Evolutionary conservation across 139 green algal genomes (phyloP), one percentile per base, ranked within the genome.

Genomic region (Chlorella sorokiniana): DNA sequence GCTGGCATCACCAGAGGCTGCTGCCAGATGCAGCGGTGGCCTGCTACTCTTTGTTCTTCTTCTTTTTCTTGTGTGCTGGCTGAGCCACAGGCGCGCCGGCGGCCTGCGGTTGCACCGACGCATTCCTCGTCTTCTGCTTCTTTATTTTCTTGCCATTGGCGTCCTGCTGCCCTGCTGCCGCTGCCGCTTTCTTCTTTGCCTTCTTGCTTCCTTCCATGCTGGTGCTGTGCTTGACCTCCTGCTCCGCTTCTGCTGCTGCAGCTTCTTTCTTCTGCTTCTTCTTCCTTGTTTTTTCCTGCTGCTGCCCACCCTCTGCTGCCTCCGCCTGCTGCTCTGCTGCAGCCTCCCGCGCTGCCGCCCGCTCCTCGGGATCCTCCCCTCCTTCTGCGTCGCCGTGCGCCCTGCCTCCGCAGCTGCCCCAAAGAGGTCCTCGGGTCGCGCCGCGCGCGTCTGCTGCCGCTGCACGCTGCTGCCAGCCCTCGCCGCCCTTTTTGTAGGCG

Each of bases 361-460:
- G 6, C 40, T 7, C 40, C 7, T 45, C 54, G 0, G 35, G 42
- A 33, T 22, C 37, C 18, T 74, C 56, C 41, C 42, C 41, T 29
- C 42, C 69, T 62, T 7, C 6, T n/a, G 48, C 42, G n/a, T 33
- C 10, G 31, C 71, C 44, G n/a, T 16, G 11, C 29, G 29, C 4
- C 23, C 41, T 20, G 68, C 68, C 38, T 35, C 41, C 18, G 44
- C 45, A 1, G n/a, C 54, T 51, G 29, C 61, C 1, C 37, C 74
- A 63, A 88, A 85, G 6, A 89, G 35, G n/a, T 88, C 77, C 9
- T 86, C 85, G 86, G 86, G 51, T 84, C 86, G 14, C 67, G 65
- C 41, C 78, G 78, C 22, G 54, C 65, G 45, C 78, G 20, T 78
- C 77, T 25, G 62, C 54, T 11, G 83, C 61, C 35, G 29, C 41